Percentiles rank a stretch among this genome's conserved stretches.
Conservation (phyloP, 2,329 filamentous ascomycete genomes). For the Neofusicoccum kwambonambiense region DNA sequence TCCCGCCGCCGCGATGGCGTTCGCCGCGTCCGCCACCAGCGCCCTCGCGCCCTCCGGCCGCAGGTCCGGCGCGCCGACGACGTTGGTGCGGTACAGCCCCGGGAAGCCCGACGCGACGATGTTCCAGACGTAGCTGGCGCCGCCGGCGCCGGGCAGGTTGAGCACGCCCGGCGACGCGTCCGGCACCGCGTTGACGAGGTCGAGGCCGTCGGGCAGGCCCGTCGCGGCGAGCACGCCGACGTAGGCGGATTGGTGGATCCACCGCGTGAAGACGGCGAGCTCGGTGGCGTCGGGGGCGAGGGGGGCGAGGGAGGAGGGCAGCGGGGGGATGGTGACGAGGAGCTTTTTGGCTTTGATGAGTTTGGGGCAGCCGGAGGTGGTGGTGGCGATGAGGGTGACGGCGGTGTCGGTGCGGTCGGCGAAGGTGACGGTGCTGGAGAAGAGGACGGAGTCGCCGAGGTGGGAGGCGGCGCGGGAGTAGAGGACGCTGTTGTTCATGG, state of each 20-base stretch:
- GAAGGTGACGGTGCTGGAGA: conserved; percentile 18
- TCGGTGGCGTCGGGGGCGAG: conserved; percentile 50
- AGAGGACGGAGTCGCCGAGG: conserved; percentile 19
- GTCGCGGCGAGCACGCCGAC: conserved; percentile 40
- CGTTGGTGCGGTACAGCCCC: conserved; percentile 23
- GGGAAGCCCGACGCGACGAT: conserved; percentile 19
- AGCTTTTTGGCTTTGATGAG: conserved; percentile 42
- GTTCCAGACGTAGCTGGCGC: background rate
- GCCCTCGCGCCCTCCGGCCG: background rate
- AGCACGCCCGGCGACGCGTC: conserved; percentile 31
- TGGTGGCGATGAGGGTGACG: conserved; percentile 21
- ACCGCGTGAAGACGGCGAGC: conserved; percentile 37
- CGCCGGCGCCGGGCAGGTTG: conserved; percentile 19
- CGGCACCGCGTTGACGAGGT: conserved; percentile 31
- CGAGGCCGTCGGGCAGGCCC: conserved; percentile 32
- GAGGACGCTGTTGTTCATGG: conserved; percentile 26
- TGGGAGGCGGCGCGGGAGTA: conserved; percentile 21
- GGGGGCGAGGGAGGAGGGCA: conserved; percentile 40
- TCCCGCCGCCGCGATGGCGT: background rate
- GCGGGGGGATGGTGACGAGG: conserved; percentile 44
- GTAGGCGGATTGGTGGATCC: conserved; percentile 41
- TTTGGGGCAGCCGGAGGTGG: conserved; percentile 20
- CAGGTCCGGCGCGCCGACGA: conserved; percentile 17
- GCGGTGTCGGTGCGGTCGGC: background rate
- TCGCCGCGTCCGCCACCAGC: background rate